Percentiles rank a stretch among this genome's conserved stretches.
Evolutionary conservation across 768 basidiomycete species (phyloP).

Genomic region (Boletales sp.): DNA sequence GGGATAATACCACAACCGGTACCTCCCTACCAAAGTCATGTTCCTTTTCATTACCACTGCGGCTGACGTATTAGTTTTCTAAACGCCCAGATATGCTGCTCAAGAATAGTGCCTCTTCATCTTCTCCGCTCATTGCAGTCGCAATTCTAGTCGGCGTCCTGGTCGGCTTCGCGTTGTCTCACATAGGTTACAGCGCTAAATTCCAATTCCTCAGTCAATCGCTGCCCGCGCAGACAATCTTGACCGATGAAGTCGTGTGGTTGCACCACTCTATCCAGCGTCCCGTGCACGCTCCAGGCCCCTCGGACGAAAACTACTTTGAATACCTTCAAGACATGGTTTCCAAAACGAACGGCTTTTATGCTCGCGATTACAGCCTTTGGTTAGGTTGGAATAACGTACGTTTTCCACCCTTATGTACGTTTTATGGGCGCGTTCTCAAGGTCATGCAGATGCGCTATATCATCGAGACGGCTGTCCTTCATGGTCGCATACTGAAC

Average conservation of each 20-base stretch:
- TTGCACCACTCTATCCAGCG: slow-evolving; percentile 3
- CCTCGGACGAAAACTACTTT: slow-evolving; percentile 22
- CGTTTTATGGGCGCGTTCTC: not conserved
- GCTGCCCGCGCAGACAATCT: slow-evolving; percentile 8
- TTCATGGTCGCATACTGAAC: slow-evolving; percentile 42
- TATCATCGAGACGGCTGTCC: slow-evolving; percentile 43
- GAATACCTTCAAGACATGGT: slow-evolving; percentile 35
- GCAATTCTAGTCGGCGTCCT: slow-evolving; percentile 28
- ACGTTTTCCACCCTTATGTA: not conserved
- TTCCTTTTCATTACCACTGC: no score
- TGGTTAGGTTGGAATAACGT: slow-evolving; percentile 54
- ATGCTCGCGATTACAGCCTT: slow-evolving; percentile 43
- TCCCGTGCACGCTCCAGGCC: not conserved
- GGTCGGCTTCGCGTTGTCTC: slow-evolving; percentile 25
- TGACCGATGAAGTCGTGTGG: slow-evolving; percentile 13
- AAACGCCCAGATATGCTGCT: slow-evolving; percentile 6
- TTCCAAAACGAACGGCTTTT: slow-evolving; percentile 40
- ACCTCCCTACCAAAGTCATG: no score
- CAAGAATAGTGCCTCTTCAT: not conserved
- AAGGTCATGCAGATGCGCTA: slow-evolving; percentile 39
- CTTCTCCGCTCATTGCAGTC: slow-evolving; percentile 11
- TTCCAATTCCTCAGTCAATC: slow-evolving; percentile 14
- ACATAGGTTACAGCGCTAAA: slow-evolving; percentile 11
- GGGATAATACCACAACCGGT: no score
- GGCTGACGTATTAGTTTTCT: not conserved